Evolutionary conservation across 2,329 filamentous ascomycete species (phyloP).

Genomic region (Harringtonia lauricola): DNA sequence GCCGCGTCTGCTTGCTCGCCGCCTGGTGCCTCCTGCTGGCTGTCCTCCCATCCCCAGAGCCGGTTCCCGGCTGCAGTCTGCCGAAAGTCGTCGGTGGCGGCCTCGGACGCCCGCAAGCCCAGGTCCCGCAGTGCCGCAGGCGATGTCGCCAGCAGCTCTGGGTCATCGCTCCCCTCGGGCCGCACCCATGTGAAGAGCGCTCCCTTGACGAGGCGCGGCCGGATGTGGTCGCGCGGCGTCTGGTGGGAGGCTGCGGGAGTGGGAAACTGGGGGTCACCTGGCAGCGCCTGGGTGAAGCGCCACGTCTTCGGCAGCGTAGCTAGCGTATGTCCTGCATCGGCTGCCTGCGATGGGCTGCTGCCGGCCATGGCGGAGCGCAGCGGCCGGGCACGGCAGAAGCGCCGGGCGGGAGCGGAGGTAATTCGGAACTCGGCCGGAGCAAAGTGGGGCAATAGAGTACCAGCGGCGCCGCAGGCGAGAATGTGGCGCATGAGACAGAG

Average conservation of each 20-base stretch:
- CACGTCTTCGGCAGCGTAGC: slow-evolving; percentile 53
- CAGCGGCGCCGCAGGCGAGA: too few relatives aligned
- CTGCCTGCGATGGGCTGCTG: too few relatives aligned
- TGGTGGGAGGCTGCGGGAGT: slow-evolving; percentile 74
- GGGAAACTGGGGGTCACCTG: slow-evolving; percentile 66
- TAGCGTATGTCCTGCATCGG: slow-evolving; percentile 28
- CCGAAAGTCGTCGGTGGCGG: slow-evolving; percentile 61
- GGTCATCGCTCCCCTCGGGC: slow-evolving; percentile 58
- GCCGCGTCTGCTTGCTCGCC: neutral
- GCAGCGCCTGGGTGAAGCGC: slow-evolving; percentile 55
- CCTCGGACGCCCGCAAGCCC: slow-evolving; percentile 60
- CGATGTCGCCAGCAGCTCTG: slow-evolving; percentile 75
- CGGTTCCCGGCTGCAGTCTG: slow-evolving; percentile 72
- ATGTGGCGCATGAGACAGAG: too few relatives aligned
- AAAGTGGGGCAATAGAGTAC: too few relatives aligned
- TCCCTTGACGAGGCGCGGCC: slow-evolving; percentile 71
- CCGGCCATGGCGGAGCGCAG: too few relatives aligned
- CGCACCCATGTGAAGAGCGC: slow-evolving; percentile 87
- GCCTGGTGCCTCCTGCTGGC: neutral
- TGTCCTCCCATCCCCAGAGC: slow-evolving; percentile 65
- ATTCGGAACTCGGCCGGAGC: too few relatives aligned
- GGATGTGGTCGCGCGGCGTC: slow-evolving; percentile 64
- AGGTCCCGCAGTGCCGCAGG: slow-evolving; percentile 68
- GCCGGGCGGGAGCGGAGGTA: too few relatives aligned
- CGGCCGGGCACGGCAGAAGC: too few relatives aligned